Percentiles rank a stretch among this genome's conserved stretches.
These are phyloP conservation scores for Hymenoscyphus salicellus DNA, from an alignment of 2,329 filamentous ascomycete species.

Conservation along the genomic window DNA sequence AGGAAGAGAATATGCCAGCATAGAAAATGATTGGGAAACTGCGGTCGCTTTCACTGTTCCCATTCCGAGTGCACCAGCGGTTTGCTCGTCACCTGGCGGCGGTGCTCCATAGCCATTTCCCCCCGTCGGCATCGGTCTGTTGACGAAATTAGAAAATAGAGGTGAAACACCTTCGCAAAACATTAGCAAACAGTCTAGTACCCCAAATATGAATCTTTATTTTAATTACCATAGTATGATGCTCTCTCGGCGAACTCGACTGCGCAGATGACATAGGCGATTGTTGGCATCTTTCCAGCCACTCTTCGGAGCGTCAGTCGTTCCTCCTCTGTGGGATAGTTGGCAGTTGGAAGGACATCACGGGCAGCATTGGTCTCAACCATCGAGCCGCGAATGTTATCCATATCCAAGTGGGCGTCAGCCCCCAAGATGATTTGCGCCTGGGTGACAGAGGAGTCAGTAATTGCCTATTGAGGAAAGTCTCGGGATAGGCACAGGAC, in stretches of 20 bases:
- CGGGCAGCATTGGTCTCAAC: conserved; percentile 3
- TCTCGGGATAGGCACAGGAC: too few species aligned
- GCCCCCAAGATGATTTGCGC: conserved; percentile 17
- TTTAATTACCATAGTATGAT: conserved; percentile 16
- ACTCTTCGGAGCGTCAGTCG: conserved; percentile 58
- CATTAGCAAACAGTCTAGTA: background rate
- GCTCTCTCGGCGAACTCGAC: conserved; percentile 75
- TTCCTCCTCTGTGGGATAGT: conserved; percentile 54
- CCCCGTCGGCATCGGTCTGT: conserved; percentile 54
- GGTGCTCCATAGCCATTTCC: conserved; percentile 44
- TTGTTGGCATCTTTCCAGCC: conserved; percentile 62
- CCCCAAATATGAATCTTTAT: background rate
- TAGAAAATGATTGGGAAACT: conserved; percentile 49
- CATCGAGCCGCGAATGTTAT: conserved; percentile 13
- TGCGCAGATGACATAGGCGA: conserved; percentile 67
- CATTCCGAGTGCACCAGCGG: conserved; percentile 57
- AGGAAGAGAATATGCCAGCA: conserved; percentile 47
- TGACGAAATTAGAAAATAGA: conserved; percentile 59
- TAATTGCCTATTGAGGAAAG: too few species aligned
- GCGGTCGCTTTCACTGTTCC: conserved; percentile 53
- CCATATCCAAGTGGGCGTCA: conserved; percentile 17
- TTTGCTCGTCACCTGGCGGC: conserved; percentile 22
- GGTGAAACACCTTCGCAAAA: conserved; percentile 56
- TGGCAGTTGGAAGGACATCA: background rate
- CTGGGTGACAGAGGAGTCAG: background rate